Evolutionary conservation across 179 eudicot genomes (phyloP), one percentile per base, ranked within the genome.

Genomic region (Actinidia arguta): DNA sequence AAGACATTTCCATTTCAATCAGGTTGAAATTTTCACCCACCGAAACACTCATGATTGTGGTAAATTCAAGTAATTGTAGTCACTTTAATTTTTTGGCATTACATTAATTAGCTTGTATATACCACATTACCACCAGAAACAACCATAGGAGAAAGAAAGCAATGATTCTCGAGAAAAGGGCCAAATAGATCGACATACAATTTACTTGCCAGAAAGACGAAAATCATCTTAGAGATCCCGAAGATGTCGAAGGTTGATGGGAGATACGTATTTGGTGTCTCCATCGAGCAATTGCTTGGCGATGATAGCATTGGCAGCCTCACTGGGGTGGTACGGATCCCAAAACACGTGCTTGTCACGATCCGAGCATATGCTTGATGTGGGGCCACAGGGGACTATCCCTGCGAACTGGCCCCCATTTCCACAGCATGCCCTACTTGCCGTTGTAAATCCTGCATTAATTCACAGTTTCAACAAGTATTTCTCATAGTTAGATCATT

Each of bases 271-370:
- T 67, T 89, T 95, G 2, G 91, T 78, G 82, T 88, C 94, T 54
- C 99, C 98, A 47, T 89, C 89, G 20, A 92, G 64, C 72, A 97
- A 83, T 78, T 92, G 95, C 55, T 92, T 92, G 48, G 99, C 94
- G 62, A 95, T 81, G 61, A 97, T 81, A 20, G 92, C 6, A 52
- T 93, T 97, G 61, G 99, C 97, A 73, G 99, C 99, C 82, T 97
- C 87, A 58, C 99, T 97, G 2, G 99, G 98, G 85, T 97, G 99
- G 82, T 97, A 97, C 70, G 98, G 98, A 82, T 97, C 99, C 99
- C 99, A 97, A 70, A 97, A 95, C 25, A 97, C 97, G 55, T 97
- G 97, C 78, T 92, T 97, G 76, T 87, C 90, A 1, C 98, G 89
- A 79, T 97, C 98, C 24, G 86, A 56, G 78, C 99, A 97, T 88